Base-by-base conservation (phyloP, 441 rosid genomes). In the Melastoma candidum region DNA sequence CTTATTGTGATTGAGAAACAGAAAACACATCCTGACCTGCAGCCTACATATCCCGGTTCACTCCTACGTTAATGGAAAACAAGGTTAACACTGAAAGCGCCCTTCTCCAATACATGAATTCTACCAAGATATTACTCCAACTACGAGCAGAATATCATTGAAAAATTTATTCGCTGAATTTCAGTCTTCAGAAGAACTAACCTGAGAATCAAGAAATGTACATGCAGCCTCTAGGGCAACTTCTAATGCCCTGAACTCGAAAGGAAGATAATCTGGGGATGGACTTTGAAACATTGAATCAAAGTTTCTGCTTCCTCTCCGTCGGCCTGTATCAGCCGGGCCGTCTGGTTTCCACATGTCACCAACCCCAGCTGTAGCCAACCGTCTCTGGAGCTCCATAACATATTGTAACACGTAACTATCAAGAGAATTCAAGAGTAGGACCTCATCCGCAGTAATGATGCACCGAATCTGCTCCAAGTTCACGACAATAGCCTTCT, bases 161-260 rank as follows among this genome's bases (percentile, higher is more conserved):
- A 46, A 3, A 22, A 39, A 47, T 13, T 17, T 9, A 32, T 13
- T n/a, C 3, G 13, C n/a, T 47, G 12, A 26, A 53, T 9, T 57
- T 53, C 29, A 0, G 44, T 53, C 43, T 1, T 44, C 47, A 39
- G 43, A 50, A 44, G 48, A 53, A 71, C 82, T 41, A 72, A 93
- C 99, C 96, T 93, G 99, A 47, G 95, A 84, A 74, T 93, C 99
- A 12, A 93, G 97, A 71, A 84, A 89, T 2, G 95, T 86, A 74
- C 99, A 93, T 53, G 99, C 95, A 71, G 97, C 82, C 75, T 93
- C 98, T 14, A 89, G 72, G 25, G 98, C 95, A 63, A 93, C 83
- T 68, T 93, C 99, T 59, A 93, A 90, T 53, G 95, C 99, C 64
- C 82, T 77, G 62, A 93, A 93, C 78, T 93, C 99, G 51, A 93